phyloP scores from a whole-genome alignment of 2,329 filamentous ascomycete species.

The Pseudogymnoascus sp. region DNA sequence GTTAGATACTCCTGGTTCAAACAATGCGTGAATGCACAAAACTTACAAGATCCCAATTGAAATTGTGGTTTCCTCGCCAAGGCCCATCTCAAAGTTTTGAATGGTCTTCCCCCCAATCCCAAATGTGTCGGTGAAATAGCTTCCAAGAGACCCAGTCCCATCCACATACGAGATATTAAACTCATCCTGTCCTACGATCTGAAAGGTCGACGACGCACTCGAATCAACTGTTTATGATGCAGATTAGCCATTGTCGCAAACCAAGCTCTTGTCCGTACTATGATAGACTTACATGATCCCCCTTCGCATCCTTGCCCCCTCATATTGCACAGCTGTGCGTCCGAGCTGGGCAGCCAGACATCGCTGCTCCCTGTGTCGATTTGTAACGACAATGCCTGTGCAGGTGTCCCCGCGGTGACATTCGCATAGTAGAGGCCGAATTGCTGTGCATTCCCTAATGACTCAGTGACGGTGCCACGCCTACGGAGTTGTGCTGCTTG shows the following conservation, averaged over 20 bases:
- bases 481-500: slow-evolving; percentile 6
- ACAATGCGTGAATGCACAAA: neutral
- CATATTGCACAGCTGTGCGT: slow-evolving; percentile 19
- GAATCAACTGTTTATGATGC: slow-evolving; percentile 38
- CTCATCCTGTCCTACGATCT: slow-evolving; percentile 34
- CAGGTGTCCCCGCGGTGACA: slow-evolving; percentile 51
- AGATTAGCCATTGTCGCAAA: neutral
- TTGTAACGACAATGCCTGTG: slow-evolving; percentile 45
- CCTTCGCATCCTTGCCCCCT: slow-evolving; percentile 36
- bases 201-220: slow-evolving; percentile 41
- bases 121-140: slow-evolving; percentile 52
- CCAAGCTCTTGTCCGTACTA: neutral
- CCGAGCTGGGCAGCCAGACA: slow-evolving; percentile 45
- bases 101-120: slow-evolving; percentile 43
- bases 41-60: slow-evolving; percentile 40
- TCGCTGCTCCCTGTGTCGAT: slow-evolving; percentile 59
- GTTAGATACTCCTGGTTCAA: neutral
- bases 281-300: slow-evolving; percentile 38
- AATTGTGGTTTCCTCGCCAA: slow-evolving; percentile 42
- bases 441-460: slow-evolving; percentile 10
- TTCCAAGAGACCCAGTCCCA: slow-evolving; percentile 44
- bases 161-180: slow-evolving; percentile 58
- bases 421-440: slow-evolving; percentile 43
- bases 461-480: slow-evolving; percentile 10
- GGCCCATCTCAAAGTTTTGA: slow-evolving; percentile 46